Base-by-base conservation (phyloP, 1,284 basidiomycete species). In the Inonotus obliquus region DNA sequence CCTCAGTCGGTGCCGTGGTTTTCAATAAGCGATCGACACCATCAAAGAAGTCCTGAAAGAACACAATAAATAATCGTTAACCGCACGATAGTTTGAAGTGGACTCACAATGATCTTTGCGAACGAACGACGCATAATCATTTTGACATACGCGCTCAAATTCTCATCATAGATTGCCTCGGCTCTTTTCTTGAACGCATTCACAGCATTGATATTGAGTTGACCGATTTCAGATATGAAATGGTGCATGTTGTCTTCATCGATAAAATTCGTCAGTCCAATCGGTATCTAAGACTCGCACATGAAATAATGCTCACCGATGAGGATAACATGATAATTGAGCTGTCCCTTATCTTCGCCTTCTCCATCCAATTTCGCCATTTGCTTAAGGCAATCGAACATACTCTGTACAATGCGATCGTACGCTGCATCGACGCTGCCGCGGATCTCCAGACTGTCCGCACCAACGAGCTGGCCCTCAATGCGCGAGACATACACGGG, bases 301-400 rank as follows among this genome's bases (percentile, higher is more conserved):
- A 51, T 35, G 21, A 17, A 57, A 52, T 4, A 52, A 38, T n/a
- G 38, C 89, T 69, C 67, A 94, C 94, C 94, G 63, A 98, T 93
- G 66, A 99, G 81, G 68, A 98, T 89, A 67, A 98, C 93, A 70
- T 97, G 92, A 69, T 96, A 97, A 72, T 98, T 98, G 59, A 98
- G 80, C 71, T 96, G 93, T 0, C 94, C 94, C 74, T 99, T 99
- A 74, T 96, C 96, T 69, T 97, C 95, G 0, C 85, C 88, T 23
- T 91, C 92, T 0, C 90, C 90, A 61, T 94, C 90, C 77, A 94
- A 77, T 72, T 95, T 96, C 10, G 94, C 94, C 83, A 98, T 94
- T 64, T 97, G 93, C 75, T 96, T 95, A 59, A 99, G 75, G 17
- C 86, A 89, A 51, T 94, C 94, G 68, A 98, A 96, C 84, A 98